These are phyloP conservation scores for Magnolia sinica DNA, from an alignment of 164 flowering plant genomes.

Conservation along the genomic window DNA sequence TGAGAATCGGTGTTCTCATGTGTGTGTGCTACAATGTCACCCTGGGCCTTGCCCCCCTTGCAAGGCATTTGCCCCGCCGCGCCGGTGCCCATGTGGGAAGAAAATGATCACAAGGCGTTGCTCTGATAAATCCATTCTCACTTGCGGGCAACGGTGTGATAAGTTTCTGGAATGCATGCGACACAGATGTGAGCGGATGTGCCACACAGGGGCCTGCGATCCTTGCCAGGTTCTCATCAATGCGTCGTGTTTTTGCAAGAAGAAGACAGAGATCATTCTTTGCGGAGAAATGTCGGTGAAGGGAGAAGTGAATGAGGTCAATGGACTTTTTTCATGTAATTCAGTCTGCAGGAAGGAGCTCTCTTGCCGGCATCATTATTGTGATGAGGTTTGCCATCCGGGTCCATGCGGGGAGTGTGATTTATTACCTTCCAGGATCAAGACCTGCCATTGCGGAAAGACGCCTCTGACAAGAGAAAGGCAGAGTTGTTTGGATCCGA, in stretches of 20 bases:
- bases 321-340: constrained; percentile 76
- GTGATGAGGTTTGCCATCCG: constrained; percentile 74
- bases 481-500: constrained; percentile 74
- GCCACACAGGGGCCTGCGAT: constrained; percentile 84
- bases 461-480: constrained; percentile 51
- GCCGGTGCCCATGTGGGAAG: constrained; percentile 85
- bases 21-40: constrained; percentile 91
- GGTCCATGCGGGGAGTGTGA: constrained; percentile 89
- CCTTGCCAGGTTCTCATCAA: constrained; percentile 54
- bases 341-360: constrained; percentile 65
- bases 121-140: constrained; percentile 59
- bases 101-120: constrained; percentile 71
- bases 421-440: constrained; percentile 52
- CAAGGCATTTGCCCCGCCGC: constrained; percentile 87
- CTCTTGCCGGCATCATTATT: constrained; percentile 73
- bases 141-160: constrained; percentile 79
- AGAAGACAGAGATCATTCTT: constrained; percentile 50
- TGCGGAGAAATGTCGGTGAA: constrained; percentile 82
- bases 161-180: constrained; percentile 82
- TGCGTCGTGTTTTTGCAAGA: constrained; percentile 85
- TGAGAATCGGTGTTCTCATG: constrained; percentile 77
- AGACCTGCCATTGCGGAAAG: constrained; percentile 84
- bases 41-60: constrained; percentile 99
- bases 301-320: constrained; percentile 57
- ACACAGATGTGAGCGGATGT: constrained; percentile 60